Percentiles rank a stretch among this genome's conserved stretches.
These are phyloP conservation scores for Pseudisothecium myosuroides DNA, from an alignment of 225 moss, liverwort and hornwort genomes.

Conservation along the genomic window DNA sequence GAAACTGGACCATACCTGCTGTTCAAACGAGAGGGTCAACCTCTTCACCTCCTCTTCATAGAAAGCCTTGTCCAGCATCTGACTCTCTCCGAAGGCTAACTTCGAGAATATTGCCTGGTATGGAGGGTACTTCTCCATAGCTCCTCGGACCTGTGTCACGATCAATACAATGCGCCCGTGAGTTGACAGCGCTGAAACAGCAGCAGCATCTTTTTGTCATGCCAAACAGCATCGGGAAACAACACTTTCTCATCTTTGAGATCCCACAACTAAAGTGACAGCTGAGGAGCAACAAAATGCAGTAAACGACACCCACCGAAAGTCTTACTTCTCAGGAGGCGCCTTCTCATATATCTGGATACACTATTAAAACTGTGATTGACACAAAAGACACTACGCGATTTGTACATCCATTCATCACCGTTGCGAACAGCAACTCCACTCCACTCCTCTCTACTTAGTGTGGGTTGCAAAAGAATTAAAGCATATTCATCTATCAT, in stretches of 20 bases:
- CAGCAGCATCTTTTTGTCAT: neutral
- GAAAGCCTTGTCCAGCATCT: slow-evolving; percentile 98
- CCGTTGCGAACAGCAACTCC: neutral
- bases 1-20: slow-evolving; percentile 50
- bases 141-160: slow-evolving; percentile 66
- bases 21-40: slow-evolving; percentile 74
- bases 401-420: neutral
- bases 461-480: neutral
- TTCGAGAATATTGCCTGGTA: slow-evolving; percentile 87
- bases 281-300: neutral
- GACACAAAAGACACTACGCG: neutral
- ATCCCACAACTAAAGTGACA: neutral
- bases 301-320: neutral
- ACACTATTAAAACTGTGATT: neutral
- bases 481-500: neutral
- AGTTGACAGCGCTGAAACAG: neutral
- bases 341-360: neutral
- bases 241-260: neutral
- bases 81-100: slow-evolving; percentile 93
- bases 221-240: neutral
- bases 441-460: neutral
- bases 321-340: neutral
- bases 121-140: slow-evolving; percentile 93
- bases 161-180: neutral
- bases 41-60: slow-evolving; percentile 92